Percentiles rank a stretch among this genome's conserved stretches.
Conservation (phyloP, 2,329 filamentous ascomycete genomes). For the Ophiocordyceps polyrhachis-furcata region DNA sequence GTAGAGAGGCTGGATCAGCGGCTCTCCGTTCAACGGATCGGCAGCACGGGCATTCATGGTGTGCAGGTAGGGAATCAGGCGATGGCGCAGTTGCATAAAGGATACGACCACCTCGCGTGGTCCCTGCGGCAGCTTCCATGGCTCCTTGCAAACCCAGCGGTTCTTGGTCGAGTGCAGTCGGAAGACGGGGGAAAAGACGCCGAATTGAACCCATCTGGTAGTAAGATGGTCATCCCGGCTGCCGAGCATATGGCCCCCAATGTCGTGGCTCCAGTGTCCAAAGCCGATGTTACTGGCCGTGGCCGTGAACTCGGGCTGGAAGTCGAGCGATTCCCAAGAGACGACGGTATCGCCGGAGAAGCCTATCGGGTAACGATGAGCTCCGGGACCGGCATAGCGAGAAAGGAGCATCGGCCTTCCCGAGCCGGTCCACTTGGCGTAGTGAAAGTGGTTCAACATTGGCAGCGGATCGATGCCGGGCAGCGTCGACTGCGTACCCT, state of each 20-base stretch:
- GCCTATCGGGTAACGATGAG: slow-evolving; percentile 44
- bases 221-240: slow-evolving; percentile 37
- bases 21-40: slow-evolving; percentile 23
- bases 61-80: slow-evolving; percentile 41
- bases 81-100: slow-evolving; percentile 35
- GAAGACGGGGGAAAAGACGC: slow-evolving; percentile 41
- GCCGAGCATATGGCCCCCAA: slow-evolving; percentile 43
- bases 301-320: slow-evolving; percentile 49
- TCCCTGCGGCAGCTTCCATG: slow-evolving; percentile 30
- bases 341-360: slow-evolving; percentile 44
- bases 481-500: slow-evolving; percentile 34
- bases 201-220: slow-evolving; percentile 42
- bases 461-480: slow-evolving; percentile 43
- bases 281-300: slow-evolving; percentile 49
- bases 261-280: slow-evolving; percentile 51
- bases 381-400: slow-evolving; percentile 41
- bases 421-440: slow-evolving; percentile 9
- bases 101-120: slow-evolving; percentile 25
- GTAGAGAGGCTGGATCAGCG: slow-evolving; percentile 42
- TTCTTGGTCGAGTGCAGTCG: slow-evolving; percentile 40
- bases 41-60: slow-evolving; percentile 32
- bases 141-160: slow-evolving; percentile 41
- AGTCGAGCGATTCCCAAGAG: slow-evolving; percentile 39
- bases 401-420: slow-evolving; percentile 34
- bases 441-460: slow-evolving; percentile 48